These are phyloP conservation scores for Tubosaeta sp. DNA, from an alignment of 768 basidiomycete species.

Conservation along the genomic window DNA sequence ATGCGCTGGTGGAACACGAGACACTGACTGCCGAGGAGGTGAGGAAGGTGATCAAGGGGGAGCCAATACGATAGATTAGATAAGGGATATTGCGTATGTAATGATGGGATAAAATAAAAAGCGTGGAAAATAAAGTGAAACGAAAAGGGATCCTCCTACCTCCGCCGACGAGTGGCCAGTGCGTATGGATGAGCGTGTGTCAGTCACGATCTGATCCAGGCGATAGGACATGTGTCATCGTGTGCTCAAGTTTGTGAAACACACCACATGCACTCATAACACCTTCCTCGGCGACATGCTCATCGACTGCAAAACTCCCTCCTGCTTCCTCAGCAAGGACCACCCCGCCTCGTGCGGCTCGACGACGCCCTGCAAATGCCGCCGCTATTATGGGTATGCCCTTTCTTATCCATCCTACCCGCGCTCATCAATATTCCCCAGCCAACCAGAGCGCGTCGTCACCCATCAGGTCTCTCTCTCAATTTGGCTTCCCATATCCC, in stretches of 20 bases:
- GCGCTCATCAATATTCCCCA: slow-evolving; percentile 14
- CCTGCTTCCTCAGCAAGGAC: slow-evolving; percentile 44
- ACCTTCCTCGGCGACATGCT: slow-evolving; percentile 39
- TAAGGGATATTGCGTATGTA: neutral
- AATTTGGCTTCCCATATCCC: slow-evolving; percentile 3
- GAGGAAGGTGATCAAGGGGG: slow-evolving; percentile 76
- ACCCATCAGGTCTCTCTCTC: slow-evolving; percentile 39
- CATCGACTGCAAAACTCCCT: slow-evolving; percentile 47
- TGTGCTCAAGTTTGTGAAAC: slow-evolving; percentile 48
- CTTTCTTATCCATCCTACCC: neutral
- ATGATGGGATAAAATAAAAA: slow-evolving; percentile 6
- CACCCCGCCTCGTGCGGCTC: slow-evolving; percentile 48
- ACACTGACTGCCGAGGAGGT: slow-evolving; percentile 88
- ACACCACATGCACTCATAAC: slow-evolving; percentile 52
- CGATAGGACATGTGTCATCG: slow-evolving; percentile 58
- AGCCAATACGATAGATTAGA: slow-evolving; percentile 75
- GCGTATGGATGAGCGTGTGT: neutral
- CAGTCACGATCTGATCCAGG: slow-evolving; percentile 1
- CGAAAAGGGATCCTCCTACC: slow-evolving; percentile 37
- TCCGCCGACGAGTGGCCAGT: slow-evolving; percentile 43
- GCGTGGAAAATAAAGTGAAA: slow-evolving; percentile 7
- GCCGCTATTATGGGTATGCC: slow-evolving; percentile 52
- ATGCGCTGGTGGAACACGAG: slow-evolving; percentile 92
- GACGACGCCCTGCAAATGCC: slow-evolving; percentile 50
- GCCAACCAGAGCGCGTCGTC: slow-evolving; percentile 52